Evolutionary conservation across 352 stramenopile species (phyloP), one percentile per base, ranked within the genome.

Genomic region (Phytophthora podocarpi): DNA sequence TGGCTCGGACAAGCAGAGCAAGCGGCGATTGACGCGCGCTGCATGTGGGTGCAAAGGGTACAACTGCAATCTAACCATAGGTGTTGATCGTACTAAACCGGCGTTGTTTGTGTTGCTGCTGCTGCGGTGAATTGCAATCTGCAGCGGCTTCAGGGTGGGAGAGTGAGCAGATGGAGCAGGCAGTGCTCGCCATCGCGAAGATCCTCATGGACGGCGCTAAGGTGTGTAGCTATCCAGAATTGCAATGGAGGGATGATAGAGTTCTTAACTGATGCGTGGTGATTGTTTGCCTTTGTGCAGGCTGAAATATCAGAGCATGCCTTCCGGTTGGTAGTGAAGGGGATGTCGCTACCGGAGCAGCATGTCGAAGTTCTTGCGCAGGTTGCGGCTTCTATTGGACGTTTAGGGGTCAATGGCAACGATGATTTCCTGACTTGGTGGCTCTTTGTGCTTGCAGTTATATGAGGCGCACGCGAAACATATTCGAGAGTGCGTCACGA

Each of bases 121-220:
- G 13, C 8, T 54, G 37, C 18, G 13, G 6, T 20, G n/a, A 15
- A 8, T 34, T 47, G 8, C 31, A 39, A 39, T 21, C 6, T 45
- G 26, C 37, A 93, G 85, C 79, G 47, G 61, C 71, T 5, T 80
- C 70, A 10, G 85, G 85, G 35, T 91, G 83, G 82, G 73, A 76
- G n/a, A 24, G 58, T 6, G 57, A 83, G 27, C 59, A 81, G 53
- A 72, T 85, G 32, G 85, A 93, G 30, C 59, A 75, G 4, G 66
- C 70, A 0, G 80, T 91, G 20, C 64, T 89, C 3, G 80, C 78
- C 5, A 40, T 93, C 13, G 78, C 79, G n/a, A 89, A 90, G 67
- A 78, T 91, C 41, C 61, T 93, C 39, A 89, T 90, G 72, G 85
- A 93, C 13, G 67, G 69, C 6, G 71, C 79, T 31, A 91, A 89